Evolutionary conservation across 1,284 basidiomycete genomes (phyloP), one percentile per base, ranked within the genome.

Genomic region (Austropuccinia psidii): DNA sequence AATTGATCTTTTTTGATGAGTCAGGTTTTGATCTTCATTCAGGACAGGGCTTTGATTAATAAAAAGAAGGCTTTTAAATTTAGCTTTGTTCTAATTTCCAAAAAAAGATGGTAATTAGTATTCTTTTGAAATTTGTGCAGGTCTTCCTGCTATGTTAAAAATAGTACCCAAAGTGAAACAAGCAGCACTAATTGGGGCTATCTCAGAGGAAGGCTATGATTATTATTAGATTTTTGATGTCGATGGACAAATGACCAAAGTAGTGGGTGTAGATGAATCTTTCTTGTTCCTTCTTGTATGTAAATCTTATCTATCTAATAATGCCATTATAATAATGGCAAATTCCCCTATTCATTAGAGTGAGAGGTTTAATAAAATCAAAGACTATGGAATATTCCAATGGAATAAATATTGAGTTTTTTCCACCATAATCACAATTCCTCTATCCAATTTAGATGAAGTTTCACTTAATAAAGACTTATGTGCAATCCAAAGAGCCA

Each of bases 21-120:
- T 43, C 61, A 19, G 61, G 61, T 1, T 49, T 49, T 49, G 45
- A 64, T 50, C 43, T 64, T 15, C 61, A 64, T n/a, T 47, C 17
- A 1, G 41, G 43, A 33, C 27, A 29, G 0, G 1, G 27, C 8
- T 49, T 33, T 64, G 43, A 45, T 37, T 64, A 64, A n/a, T 4
- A 41, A 7, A 24, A 41, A 6, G n/a, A n/a, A n/a, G n/a, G n/a
- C n/a, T n/a, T n/a, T n/a, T n/a, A n/a, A n/a, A n/a, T n/a, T n/a
- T n/a, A n/a, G n/a, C n/a, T n/a, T n/a, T n/a, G n/a, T n/a, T n/a
- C n/a, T n/a, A n/a, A n/a, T n/a, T n/a, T n/a, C n/a, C n/a, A n/a
- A n/a, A n/a, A n/a, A n/a, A n/a, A n/a, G n/a, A n/a, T n/a, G n/a
- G n/a, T n/a, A n/a, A n/a, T n/a, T n/a, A n/a, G 31, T 29, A 29